phyloP scores from a whole-genome alignment of 2,329 filamentous ascomycete species.

The Ophioceras dolichostomum region DNA sequence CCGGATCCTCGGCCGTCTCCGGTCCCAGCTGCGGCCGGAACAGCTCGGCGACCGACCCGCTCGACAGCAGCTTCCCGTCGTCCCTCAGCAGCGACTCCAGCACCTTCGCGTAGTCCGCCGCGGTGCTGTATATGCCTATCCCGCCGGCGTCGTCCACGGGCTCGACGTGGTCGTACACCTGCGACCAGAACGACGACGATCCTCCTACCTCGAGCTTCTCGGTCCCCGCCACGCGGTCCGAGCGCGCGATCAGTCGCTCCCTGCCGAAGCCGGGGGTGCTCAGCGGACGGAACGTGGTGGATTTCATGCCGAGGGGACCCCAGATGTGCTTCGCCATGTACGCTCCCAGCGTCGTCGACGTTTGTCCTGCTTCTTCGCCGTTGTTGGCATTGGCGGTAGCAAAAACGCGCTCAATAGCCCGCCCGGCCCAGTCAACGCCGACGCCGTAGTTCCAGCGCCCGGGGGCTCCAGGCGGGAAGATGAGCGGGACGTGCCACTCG shows the following conservation, averaged over 20 bases:
- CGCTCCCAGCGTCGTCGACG: not conserved
- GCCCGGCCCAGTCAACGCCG: constrained; percentile 2
- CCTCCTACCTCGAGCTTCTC: not conserved
- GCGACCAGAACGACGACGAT: not conserved
- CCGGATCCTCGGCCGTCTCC: not conserved
- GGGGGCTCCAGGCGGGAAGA: constrained; percentile 2
- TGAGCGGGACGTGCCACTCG: constrained; percentile 2
- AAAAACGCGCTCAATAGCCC: constrained; percentile 1
- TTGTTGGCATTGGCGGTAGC: not conserved
- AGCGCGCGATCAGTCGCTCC: not conserved
- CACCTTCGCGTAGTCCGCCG: not conserved
- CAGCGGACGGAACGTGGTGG: constrained; percentile 3
- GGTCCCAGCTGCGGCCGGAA: constrained; percentile 1
- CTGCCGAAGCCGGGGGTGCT: not conserved
- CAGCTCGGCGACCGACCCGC: not conserved
- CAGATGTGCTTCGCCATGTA: constrained; percentile 2
- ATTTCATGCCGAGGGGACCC: not conserved
- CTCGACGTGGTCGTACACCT: constrained; percentile 2
- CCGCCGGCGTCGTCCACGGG: constrained; percentile 1
- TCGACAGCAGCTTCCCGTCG: constrained; percentile 1
- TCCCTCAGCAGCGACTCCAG: constrained; percentile 2
- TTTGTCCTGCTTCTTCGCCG: too few relatives aligned
- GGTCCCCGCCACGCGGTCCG: not conserved
- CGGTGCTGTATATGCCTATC: not conserved
- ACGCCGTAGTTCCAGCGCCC: constrained; percentile 2